Base-by-base conservation (phyloP, 805 yeast species). In the Myxozyma udenii region DNA sequence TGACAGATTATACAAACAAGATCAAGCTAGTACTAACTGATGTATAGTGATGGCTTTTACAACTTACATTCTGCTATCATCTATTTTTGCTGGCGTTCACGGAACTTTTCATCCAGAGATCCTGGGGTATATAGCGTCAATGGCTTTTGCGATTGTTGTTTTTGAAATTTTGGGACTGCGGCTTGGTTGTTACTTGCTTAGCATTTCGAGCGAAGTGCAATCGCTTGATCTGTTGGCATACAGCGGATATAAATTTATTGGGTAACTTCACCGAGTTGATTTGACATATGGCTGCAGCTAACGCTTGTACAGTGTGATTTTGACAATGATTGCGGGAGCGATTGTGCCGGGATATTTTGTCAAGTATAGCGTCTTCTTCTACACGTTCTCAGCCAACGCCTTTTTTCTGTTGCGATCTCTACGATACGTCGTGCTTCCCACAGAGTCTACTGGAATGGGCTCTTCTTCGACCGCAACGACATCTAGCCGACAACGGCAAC, bases 101-200 rank as follows among this genome's bases (percentile, higher is more conserved):
- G 96, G 95, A 24, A 83, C 83, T 26, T 93, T 93, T 73, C 95
- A 91, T 62, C 98, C 98, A 0, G 90, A 90, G 66, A 75, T 89
- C 62, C 78, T 95, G 57, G 96, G 97, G 6, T 82, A 83, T 65
- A 81, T 90, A 54, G 81, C 95, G 18, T 83, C 95, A 6, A 85
- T 87, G 61, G 87, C 95, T 0, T 69, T 89, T 59, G 96, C 95
- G 0, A 85, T 87, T 64, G 80, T 88, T 50, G 63, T 87, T 18
- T 63, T 87, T 53, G 99, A 93, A 69, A 76, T 91, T 19, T 68
- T 79, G 39, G 73, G 91, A 24, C 77, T 93, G 61, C 86, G 85
- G 64, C 71, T 87, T 38, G 95, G 95, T 1, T 78, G 95, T 51
- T 93, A 91, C 69, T 73, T 91, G 43, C 75, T 93, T 53, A 43